Evolutionary conservation across 179 eudicot species (phyloP).

Genomic region (Nepenthes alata): DNA sequence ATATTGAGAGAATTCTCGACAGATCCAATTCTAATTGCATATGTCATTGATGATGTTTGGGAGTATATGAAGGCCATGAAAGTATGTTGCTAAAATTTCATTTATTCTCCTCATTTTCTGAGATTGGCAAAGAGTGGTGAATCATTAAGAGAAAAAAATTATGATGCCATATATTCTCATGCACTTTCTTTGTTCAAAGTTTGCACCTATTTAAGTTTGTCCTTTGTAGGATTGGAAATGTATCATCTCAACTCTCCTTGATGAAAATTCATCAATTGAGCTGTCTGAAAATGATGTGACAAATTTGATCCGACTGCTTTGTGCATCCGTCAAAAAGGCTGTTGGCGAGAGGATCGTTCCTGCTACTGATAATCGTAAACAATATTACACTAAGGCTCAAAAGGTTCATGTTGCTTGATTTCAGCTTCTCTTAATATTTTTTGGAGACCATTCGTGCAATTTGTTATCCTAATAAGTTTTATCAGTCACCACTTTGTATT

Average conservation of each 20-base stretch:
- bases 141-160: too few species aligned
- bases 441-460: not conserved
- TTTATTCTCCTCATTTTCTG: not conserved
- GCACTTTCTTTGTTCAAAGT: too few species aligned
- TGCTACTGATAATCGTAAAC: slow-evolving; percentile 76
- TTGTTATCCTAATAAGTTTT: too few species aligned
- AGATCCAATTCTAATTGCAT: slow-evolving; percentile 71
- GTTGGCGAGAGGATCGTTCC: slow-evolving; percentile 93
- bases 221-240: slow-evolving; percentile 82
- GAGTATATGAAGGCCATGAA: slow-evolving; percentile 97
- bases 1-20: slow-evolving; percentile 80
- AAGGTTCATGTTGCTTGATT: slow-evolving; percentile 33
- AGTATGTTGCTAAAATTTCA: slow-evolving; percentile 27
- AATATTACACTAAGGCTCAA: slow-evolving; percentile 66
- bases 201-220: not conserved
- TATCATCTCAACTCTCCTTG: slow-evolving; percentile 65
- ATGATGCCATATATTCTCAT: too few species aligned
- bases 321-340: slow-evolving; percentile 78
- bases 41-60: slow-evolving; percentile 98
- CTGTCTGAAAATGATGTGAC: slow-evolving; percentile 83
- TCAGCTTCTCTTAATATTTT: not conserved
- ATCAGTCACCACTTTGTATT: too few species aligned
- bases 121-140: too few species aligned
- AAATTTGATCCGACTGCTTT: slow-evolving; percentile 77
- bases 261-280: slow-evolving; percentile 68